Conservation (phyloP, 169 alveolate species). For the Prorocentrum cordatum region DNA sequence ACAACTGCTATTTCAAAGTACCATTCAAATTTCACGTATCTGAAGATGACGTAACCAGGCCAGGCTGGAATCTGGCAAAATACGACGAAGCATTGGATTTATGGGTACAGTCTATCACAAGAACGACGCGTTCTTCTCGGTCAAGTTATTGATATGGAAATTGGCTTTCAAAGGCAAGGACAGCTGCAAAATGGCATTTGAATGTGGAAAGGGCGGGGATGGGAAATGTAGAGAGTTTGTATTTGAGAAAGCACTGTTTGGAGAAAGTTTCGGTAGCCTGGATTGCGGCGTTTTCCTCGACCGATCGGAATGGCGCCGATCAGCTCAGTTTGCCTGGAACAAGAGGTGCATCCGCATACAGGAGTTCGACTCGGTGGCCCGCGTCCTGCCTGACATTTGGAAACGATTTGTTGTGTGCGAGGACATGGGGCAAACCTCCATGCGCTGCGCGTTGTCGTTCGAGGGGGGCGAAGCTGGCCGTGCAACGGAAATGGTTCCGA, state of each 20-base stretch:
- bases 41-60: background rate
- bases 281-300: slow-evolving; percentile 1
- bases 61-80: no score
- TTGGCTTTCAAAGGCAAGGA: background rate
- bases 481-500: no score
- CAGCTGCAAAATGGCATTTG: background rate
- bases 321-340: background rate
- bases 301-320: background rate
- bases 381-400: background rate
- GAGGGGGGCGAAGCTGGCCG: no score
- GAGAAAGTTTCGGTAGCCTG: background rate
- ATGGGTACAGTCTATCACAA: background rate
- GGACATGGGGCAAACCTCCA: no score
- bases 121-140: background rate
- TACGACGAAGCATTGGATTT: background rate
- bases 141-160: background rate
- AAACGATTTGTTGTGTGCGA: background rate
- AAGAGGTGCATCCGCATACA: background rate
- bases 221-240: slow-evolving; percentile 9
- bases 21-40: background rate
- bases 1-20: background rate
- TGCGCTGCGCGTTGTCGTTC: no score
- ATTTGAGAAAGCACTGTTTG: background rate
- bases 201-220: background rate
- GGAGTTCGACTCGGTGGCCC: background rate